Conservation (phyloP, 805 yeast genomes). For the Metschnikowia picachoensis region DNA sequence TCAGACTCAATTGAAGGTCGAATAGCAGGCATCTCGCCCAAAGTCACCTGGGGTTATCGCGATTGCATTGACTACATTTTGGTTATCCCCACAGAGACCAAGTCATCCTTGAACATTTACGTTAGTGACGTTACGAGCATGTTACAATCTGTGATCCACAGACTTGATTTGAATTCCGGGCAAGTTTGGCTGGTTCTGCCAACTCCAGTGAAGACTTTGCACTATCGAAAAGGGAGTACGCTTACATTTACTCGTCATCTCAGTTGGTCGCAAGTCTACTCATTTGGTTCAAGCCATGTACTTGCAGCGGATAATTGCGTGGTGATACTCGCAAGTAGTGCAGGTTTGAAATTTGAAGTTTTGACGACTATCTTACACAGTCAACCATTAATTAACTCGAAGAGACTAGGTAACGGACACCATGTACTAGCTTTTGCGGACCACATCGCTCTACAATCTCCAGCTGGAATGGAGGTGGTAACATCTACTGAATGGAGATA, state of each 20-base stretch:
- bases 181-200: slow-evolving; percentile 1
- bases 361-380: slow-evolving; percentile 3
- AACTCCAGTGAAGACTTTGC: background rate
- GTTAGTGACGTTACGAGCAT: slow-evolving; percentile 2
- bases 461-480: slow-evolving; percentile 7
- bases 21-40: background rate
- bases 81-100: slow-evolving; percentile 1
- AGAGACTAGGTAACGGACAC: slow-evolving; percentile 1
- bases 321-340: slow-evolving; percentile 1
- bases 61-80: slow-evolving; percentile 4
- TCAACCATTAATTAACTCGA: slow-evolving; percentile 8
- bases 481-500: slow-evolving; percentile 7
- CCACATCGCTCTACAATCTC: slow-evolving; percentile 11
- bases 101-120: background rate
- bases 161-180: background rate
- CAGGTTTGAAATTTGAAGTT: background rate
- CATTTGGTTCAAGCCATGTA: slow-evolving; percentile 9
- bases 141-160: background rate
- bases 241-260: background rate
- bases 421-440: slow-evolving; percentile 11
- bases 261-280: slow-evolving; percentile 5
- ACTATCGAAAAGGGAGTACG: background rate
- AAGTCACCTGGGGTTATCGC: slow-evolving; percentile 4
- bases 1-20: background rate
- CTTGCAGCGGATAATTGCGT: slow-evolving; percentile 9